Conservation (phyloP, 2,329 filamentous ascomycete species). For the Rhinocladiella similis region DNA sequence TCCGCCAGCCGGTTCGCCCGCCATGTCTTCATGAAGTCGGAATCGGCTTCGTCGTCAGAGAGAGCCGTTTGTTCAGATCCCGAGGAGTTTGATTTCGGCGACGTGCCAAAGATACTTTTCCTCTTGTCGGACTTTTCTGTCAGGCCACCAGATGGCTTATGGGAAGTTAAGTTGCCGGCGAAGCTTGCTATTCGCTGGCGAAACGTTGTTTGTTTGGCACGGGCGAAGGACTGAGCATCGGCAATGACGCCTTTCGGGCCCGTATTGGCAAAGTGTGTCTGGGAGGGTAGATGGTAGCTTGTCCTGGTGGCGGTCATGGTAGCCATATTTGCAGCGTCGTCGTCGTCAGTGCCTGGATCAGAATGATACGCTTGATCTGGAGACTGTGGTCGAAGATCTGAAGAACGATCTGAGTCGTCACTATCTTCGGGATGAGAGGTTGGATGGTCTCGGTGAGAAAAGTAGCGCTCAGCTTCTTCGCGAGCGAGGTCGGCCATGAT, state of each 20-base stretch:
- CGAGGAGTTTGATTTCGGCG: constrained; percentile 23
- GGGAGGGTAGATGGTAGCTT: constrained; percentile 46
- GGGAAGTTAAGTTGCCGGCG: constrained; percentile 18
- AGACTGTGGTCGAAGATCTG: constrained; percentile 22
- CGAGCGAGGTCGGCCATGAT: constrained; percentile 44
- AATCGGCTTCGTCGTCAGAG: constrained; percentile 35
- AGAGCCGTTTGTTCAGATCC: constrained; percentile 32
- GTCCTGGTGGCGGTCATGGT: constrained; percentile 35
- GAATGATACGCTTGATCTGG: constrained; percentile 23
- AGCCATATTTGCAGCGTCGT: constrained; percentile 36
- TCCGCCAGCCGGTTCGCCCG: constrained; percentile 76
- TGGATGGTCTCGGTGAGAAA: constrained; percentile 37
- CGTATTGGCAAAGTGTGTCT: constrained; percentile 50
- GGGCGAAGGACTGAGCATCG: constrained; percentile 51
- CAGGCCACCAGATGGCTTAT: constrained; percentile 2
- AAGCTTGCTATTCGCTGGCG: constrained; percentile 40
- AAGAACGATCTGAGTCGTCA: constrained; percentile 24
- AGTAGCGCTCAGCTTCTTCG: constrained; percentile 48
- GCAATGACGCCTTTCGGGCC: constrained; percentile 54
- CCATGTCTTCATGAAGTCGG: constrained; percentile 73
- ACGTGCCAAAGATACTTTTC: constrained; percentile 18
- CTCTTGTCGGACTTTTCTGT: constrained; percentile 30
- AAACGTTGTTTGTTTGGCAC: constrained; percentile 49
- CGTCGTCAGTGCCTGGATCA: constrained; percentile 34
- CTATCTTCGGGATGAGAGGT: constrained; percentile 47